These are phyloP conservation scores for Talaromyces islandicus DNA, from an alignment of 2,329 filamentous ascomycete species.

Conservation along the genomic window DNA sequence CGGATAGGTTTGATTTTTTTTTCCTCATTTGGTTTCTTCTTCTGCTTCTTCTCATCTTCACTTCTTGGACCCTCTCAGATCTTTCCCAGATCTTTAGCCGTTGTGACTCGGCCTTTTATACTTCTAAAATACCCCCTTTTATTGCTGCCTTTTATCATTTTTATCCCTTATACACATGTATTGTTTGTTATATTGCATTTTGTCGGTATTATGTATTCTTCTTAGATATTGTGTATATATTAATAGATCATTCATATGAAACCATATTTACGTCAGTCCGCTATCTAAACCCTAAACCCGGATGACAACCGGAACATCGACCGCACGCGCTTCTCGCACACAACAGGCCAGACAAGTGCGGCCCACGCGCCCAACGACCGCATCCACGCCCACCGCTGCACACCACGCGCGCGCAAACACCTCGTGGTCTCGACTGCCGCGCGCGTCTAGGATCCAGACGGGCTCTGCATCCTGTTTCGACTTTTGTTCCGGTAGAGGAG, in stretches of 20 bases:
- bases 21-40: background rate
- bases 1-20: background rate
- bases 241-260: background rate
- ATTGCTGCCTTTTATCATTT: background rate
- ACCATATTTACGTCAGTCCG: background rate
- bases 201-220: background rate
- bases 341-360: constrained; percentile 36
- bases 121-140: background rate
- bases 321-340: constrained; percentile 37
- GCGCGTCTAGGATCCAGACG: constrained; percentile 31
- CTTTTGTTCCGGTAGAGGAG: constrained; percentile 10
- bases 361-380: constrained; percentile 35
- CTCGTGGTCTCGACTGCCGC: constrained; percentile 29
- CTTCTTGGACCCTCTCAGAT: background rate
- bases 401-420: constrained; percentile 41
- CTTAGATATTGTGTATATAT: background rate
- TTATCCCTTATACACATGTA: background rate
- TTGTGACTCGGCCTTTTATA: background rate
- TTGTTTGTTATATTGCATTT: background rate
- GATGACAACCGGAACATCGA: constrained; percentile 33
- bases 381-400: constrained; percentile 35
- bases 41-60: background rate
- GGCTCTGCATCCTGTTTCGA: constrained; percentile 12
- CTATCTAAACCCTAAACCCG: constrained; percentile 18
- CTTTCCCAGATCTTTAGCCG: background rate